Evolutionary conservation across 2,329 filamentous ascomycete genomes (phyloP).

Genomic region (Colletotrichum tropicicola): DNA sequence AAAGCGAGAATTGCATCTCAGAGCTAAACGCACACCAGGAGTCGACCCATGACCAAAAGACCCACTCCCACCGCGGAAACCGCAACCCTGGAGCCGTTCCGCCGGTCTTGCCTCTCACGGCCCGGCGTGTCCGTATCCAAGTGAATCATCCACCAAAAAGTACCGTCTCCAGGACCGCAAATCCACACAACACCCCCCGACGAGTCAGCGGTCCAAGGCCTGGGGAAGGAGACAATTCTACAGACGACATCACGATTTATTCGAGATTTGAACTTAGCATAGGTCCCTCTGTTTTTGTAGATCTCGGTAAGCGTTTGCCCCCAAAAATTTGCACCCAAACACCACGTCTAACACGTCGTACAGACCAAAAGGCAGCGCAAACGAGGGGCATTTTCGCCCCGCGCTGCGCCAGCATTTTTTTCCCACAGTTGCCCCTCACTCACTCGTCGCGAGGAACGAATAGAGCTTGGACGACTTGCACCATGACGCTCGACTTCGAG

Average conservation of each 20-base stretch:
- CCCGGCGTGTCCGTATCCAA: not conserved
- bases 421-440: not conserved
- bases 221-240: not conserved
- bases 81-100: too few relatives aligned
- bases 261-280: too few relatives aligned
- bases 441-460: not conserved
- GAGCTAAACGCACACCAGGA: not conserved
- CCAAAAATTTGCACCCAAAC: accelerated
- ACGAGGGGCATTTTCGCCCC: constrained; percentile 29
- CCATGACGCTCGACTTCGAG: not conserved
- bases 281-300: too few relatives aligned
- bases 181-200: not conserved
- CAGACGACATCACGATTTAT: not conserved
- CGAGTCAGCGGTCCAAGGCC: constrained; percentile 16
- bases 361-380: not conserved
- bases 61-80: too few relatives aligned
- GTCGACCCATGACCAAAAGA: too few relatives aligned
- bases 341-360: not conserved
- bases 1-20: constrained; percentile 17
- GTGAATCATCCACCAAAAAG: not conserved
- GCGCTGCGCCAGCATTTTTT: constrained; percentile 16
- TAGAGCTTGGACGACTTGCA: not conserved
- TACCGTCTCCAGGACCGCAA: not conserved
- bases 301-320: not conserved
- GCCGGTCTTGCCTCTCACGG: too few relatives aligned